Percentiles rank a stretch among this genome's conserved stretches.
phyloP scores from a whole-genome alignment of 2,329 filamentous ascomycete species.

The Stachybotrys elegans region DNA sequence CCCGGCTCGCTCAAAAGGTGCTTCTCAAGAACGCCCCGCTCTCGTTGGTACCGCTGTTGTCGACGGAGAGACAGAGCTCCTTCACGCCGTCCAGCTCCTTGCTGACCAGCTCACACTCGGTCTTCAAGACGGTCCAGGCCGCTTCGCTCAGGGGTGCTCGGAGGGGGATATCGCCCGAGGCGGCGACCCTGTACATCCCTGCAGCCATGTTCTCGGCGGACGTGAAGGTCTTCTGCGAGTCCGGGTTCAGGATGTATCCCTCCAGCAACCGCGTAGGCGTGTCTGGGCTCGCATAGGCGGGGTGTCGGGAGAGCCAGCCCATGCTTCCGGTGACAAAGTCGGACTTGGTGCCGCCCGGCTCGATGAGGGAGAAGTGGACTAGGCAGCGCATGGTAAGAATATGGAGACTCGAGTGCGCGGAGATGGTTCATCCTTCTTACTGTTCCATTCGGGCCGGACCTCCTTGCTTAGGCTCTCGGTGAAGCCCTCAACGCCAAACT shows the following conservation, averaged over 20 bases:
- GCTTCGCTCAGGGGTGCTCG: neutral
- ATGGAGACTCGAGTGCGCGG: neutral
- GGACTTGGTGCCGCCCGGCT: neutral
- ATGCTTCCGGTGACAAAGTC: neutral
- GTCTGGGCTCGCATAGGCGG: neutral
- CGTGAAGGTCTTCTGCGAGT: neutral
- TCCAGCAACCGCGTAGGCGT: neutral
- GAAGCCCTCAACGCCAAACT: conserved; percentile 2
- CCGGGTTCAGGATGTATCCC: neutral
- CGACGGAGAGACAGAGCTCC: neutral
- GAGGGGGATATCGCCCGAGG: neutral
- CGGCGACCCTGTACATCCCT: neutral
- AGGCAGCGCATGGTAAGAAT: neutral
- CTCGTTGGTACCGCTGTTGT: neutral
- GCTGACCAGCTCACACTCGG: neutral
- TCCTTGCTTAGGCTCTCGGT: conserved; percentile 2
- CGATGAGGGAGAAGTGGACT: conserved; percentile 2
- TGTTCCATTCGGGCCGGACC: conserved; percentile 3
- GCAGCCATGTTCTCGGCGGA: neutral
- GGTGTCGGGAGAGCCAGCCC: neutral
- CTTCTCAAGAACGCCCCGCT: neutral
- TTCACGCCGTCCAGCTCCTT: conserved; percentile 1
- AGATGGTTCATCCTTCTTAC: neutral
- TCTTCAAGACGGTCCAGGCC: neutral
- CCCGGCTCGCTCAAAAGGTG: too few species aligned